Evolutionary conservation across 2,329 filamentous ascomycete species (phyloP).

Genomic region (Myriosclerotinia scirpicola): DNA sequence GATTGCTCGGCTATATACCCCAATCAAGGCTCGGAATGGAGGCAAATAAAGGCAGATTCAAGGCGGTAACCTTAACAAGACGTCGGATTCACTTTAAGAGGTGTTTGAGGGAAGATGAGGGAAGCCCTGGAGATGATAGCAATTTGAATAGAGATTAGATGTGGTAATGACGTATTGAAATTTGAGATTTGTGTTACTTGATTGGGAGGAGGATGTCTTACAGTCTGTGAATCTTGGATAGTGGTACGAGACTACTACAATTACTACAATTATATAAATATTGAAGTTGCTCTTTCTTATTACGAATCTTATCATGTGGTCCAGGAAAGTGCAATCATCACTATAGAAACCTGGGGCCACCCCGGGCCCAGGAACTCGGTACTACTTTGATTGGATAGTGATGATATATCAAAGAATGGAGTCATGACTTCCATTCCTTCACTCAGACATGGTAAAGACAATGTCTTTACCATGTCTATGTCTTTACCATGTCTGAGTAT

Average conservation of each 20-base stretch:
- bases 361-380: background rate
- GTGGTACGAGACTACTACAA: background rate
- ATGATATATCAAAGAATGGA: background rate
- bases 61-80: background rate
- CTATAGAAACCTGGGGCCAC: conserved; percentile 1
- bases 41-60: background rate
- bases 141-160: conserved; percentile 10
- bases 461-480: too few relatives aligned
- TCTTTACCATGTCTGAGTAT: too few relatives aligned
- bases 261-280: too few relatives aligned
- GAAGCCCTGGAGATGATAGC: background rate
- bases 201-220: conserved; percentile 3
- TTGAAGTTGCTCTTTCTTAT: conserved; percentile 17
- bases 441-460: background rate
- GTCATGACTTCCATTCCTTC: background rate
- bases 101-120: background rate
- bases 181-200: conserved; percentile 11
- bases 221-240: conserved; percentile 4
- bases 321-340: conserved; percentile 10
- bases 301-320: background rate
- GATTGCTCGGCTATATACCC: background rate
- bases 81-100: background rate
- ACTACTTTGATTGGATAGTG: background rate
- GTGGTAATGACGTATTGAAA: conserved; percentile 18
- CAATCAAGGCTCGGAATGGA: background rate